Conservation (phyloP, 768 basidiomycete species). For the Termitomyces sp. region DNA sequence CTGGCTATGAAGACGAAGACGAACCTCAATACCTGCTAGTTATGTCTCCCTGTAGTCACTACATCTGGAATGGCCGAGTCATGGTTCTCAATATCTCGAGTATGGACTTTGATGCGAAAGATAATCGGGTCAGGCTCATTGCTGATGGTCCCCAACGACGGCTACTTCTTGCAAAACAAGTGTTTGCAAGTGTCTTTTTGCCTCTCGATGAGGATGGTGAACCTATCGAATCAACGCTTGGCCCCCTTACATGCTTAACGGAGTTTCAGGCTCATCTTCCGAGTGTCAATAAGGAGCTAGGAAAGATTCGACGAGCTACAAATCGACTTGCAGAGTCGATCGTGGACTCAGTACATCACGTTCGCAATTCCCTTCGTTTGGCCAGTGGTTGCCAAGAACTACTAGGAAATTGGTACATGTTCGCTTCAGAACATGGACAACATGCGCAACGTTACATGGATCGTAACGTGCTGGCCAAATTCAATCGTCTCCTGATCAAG, state of each 20-base stretch:
- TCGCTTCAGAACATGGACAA: conserved; percentile 94
- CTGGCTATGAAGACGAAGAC: conserved; percentile 46
- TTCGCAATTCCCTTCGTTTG: conserved; percentile 60
- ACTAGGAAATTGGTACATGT: conserved; percentile 90
- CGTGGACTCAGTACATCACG: conserved; percentile 85
- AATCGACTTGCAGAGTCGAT: conserved; percentile 90
- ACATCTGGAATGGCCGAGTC: conserved; percentile 90
- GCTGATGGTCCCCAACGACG: conserved; percentile 84
- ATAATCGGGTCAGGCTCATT: conserved; percentile 86
- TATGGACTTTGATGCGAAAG: conserved; percentile 78
- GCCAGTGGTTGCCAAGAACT: conserved; percentile 74
- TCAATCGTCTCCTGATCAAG: conserved; percentile 79
- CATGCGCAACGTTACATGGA: conserved; percentile 90
- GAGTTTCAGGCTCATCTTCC: conserved; percentile 92
- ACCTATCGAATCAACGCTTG: conserved; percentile 34
- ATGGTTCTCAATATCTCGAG: conserved; percentile 70
- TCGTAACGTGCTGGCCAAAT: conserved; percentile 57
- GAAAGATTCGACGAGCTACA: conserved; percentile 86
- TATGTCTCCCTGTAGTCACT: conserved; percentile 78
- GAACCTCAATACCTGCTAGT: conserved; percentile 76
- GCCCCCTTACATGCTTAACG: conserved; percentile 45
- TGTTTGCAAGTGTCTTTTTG: conserved; percentile 62
- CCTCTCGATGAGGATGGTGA: conserved; percentile 63
- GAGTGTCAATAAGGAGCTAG: conserved; percentile 79
- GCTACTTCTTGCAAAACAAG: conserved; percentile 69